Conservation (phyloP, 768 basidiomycete species). For the Russula vinacea region DNA sequence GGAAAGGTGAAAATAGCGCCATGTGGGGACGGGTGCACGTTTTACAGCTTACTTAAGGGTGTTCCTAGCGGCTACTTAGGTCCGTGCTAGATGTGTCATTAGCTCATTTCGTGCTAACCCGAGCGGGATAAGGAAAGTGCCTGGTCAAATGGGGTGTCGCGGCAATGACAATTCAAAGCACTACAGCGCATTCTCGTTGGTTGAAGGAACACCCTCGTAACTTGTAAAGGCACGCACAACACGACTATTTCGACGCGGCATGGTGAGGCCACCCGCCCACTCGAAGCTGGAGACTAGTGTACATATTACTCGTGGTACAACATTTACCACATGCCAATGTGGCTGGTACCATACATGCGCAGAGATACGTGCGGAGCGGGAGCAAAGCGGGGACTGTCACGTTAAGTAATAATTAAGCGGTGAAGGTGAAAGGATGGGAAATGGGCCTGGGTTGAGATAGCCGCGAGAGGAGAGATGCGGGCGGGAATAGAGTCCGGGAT, state of each 20-base stretch:
- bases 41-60: not conserved
- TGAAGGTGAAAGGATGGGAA: not conserved
- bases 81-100: conserved; percentile 14
- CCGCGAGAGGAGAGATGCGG: not conserved
- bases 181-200: not conserved
- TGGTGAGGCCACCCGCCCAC: not conserved
- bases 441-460: not conserved
- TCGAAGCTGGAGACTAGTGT: not conserved
- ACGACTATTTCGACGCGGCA: not conserved
- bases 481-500: not conserved
- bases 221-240: not conserved
- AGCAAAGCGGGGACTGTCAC: conserved; percentile 24
- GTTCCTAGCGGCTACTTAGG: conserved; percentile 4
- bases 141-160: conserved; percentile 22
- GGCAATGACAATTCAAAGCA: conserved; percentile 23
- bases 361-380: conserved; percentile 13
- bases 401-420: conserved; percentile 22
- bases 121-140: conserved; percentile 27
- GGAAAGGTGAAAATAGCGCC: not conserved
- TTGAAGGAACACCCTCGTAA: not conserved
- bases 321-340: no score
- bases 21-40: not conserved
- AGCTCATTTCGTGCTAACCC: conserved; percentile 16
- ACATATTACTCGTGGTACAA: not conserved
- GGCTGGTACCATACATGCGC: not conserved